phyloP scores from a whole-genome alignment of 176 grass and related monocot genomes.

The Poa annua region DNA sequence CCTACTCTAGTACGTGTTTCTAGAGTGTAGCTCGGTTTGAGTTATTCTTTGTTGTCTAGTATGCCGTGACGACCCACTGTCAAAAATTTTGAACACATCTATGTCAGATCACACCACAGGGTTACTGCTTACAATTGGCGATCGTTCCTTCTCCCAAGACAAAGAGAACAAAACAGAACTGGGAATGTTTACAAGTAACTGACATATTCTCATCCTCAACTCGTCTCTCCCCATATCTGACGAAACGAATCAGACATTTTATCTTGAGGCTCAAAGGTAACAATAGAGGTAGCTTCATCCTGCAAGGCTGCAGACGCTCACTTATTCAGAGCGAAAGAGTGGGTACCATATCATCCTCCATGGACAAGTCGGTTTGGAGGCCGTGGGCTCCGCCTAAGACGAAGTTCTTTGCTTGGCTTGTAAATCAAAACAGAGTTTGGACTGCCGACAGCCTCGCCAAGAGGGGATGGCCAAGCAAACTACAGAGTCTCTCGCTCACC shows the following conservation, averaged over 20 bases:
- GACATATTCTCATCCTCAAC: neutral
- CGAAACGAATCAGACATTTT: neutral
- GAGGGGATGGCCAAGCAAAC: no score
- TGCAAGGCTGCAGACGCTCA: neutral
- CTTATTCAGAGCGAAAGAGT: conserved; percentile 16
- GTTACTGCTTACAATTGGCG: neutral
- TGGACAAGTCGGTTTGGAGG: no score
- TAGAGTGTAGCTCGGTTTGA: conserved; percentile 39
- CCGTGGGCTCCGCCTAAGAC: no score
- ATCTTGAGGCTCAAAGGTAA: conserved; percentile 5
- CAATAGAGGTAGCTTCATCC: neutral
- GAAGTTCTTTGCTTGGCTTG: no score
- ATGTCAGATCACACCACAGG: conserved; percentile 32
- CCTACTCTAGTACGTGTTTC: conserved; percentile 34
- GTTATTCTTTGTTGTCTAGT: neutral
- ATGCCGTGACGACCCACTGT: neutral
- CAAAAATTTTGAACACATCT: conserved; percentile 7
- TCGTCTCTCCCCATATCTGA: conserved; percentile 14
- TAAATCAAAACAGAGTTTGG: no score
- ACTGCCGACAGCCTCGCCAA: no score
- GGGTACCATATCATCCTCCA: no score
- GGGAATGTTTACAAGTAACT: conserved; percentile 15
- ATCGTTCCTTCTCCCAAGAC: neutral
- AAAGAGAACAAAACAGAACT: neutral
- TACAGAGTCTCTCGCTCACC: no score